phyloP scores from a whole-genome alignment of 306 rosid species.

The Vigna radiata region DNA sequence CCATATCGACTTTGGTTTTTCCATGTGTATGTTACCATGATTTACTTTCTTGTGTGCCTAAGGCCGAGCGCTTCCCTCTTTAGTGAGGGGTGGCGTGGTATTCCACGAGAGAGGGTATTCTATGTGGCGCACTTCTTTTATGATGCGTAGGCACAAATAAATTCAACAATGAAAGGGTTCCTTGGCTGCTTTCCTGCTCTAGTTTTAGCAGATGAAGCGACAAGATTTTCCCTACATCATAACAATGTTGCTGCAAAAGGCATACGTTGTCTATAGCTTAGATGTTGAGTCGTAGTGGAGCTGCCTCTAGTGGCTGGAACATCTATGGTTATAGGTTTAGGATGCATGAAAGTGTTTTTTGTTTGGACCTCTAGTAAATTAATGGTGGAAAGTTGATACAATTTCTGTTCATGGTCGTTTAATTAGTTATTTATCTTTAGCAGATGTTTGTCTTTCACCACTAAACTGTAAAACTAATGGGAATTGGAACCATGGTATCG shows the following conservation, averaged over 20 bases:
- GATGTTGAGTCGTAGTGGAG: not conserved
- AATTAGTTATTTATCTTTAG: too few species aligned
- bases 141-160: slow-evolving; percentile 50
- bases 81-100: slow-evolving; percentile 56
- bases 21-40: not conserved
- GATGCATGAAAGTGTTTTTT: too few species aligned
- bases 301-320: too few species aligned
- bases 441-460: too few species aligned
- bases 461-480: too few species aligned
- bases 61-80: slow-evolving; percentile 56
- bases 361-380: too few species aligned
- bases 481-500: too few species aligned
- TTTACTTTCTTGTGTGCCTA: slow-evolving; percentile 30
- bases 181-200: slow-evolving; percentile 46
- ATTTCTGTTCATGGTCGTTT: too few species aligned
- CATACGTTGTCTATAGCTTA: not conserved
- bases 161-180: not conserved
- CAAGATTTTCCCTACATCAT: slow-evolving; percentile 37
- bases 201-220: slow-evolving; percentile 44
- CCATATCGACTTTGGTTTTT: not conserved
- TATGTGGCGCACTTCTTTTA: slow-evolving; percentile 40
- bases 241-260: too few species aligned
- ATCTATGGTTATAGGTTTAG: too few species aligned
- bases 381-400: too few species aligned
- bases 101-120: slow-evolving; percentile 47